Percentiles rank a stretch among this genome's conserved stretches.
These are phyloP conservation scores for Acanthamoeba triangularis DNA, from an alignment of 208 protist species.

Conservation along the genomic window DNA sequence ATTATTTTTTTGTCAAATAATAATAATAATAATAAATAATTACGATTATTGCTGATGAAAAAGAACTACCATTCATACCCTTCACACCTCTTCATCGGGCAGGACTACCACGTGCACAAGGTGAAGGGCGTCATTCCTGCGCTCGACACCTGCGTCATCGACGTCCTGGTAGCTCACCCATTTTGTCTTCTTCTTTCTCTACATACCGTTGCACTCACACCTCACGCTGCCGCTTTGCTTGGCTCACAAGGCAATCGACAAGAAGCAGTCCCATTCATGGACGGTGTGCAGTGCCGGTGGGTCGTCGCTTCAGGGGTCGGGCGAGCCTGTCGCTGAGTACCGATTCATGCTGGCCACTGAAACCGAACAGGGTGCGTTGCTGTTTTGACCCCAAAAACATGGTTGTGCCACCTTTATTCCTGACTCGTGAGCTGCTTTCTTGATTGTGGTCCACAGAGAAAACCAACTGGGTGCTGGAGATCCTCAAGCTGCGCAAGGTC, in stretches of 20 bases:
- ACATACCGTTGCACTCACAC: not conserved
- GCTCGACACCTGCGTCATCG: slow-evolving; percentile 48
- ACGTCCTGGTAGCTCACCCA: slow-evolving; percentile 12
- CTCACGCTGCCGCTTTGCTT: not conserved
- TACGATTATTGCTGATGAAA: not conserved
- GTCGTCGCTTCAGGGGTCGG: not conserved
- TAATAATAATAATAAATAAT: not conserved
- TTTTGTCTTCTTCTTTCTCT: not conserved
- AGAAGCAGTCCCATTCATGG: slow-evolving; percentile 49
- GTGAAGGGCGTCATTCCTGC: slow-evolving; percentile 59
- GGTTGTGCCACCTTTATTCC: not conserved
- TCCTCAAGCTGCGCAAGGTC: slow-evolving; percentile 47
- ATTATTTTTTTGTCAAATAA: not conserved
- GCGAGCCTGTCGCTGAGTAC: slow-evolving; percentile 47
- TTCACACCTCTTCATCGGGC: too few relatives aligned
- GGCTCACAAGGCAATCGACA: not conserved
- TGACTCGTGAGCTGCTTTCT: not conserved
- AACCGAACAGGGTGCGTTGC: slow-evolving; percentile 18
- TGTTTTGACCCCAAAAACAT: not conserved
- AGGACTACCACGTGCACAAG: slow-evolving; percentile 57
- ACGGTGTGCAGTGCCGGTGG: not conserved
- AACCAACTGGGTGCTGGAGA: slow-evolving; percentile 72
- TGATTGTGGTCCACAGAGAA: not conserved
- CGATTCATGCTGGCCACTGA: slow-evolving; percentile 58
- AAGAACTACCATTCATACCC: not conserved